These are phyloP conservation scores for Pseudogymnoascus pannorum DNA, from an alignment of 2,329 filamentous ascomycete species.

Conservation along the genomic window DNA sequence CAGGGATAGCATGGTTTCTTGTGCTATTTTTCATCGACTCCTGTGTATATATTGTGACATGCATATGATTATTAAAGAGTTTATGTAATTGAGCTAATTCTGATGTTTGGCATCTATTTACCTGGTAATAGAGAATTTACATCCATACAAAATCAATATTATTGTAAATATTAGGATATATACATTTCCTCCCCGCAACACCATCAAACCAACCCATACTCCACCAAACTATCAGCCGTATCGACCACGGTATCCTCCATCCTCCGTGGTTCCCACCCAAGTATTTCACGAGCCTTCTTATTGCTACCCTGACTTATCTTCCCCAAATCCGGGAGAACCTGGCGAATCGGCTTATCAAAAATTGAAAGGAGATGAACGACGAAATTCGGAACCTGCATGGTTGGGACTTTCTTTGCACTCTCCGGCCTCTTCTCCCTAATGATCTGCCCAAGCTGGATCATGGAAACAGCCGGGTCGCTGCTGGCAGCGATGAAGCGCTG, in stretches of 20 bases:
- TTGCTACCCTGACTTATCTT: neutral
- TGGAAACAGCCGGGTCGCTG: conserved; percentile 11
- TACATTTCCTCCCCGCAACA: neutral
- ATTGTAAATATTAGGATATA: neutral
- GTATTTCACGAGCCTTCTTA: conserved; percentile 2
- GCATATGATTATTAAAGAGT: neutral
- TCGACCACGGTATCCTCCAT: conserved; percentile 12
- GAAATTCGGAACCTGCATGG: conserved; percentile 10
- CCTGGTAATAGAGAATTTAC: neutral
- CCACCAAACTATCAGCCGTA: conserved; percentile 11
- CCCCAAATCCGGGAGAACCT: neutral
- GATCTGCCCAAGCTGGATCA: conserved; percentile 21
- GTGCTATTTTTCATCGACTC: neutral
- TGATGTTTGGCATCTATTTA: neutral
- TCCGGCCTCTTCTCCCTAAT: conserved; percentile 18
- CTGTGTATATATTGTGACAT: conserved; percentile 1
- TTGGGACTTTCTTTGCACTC: conserved; percentile 8
- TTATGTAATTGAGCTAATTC: neutral
- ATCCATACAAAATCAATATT: neutral
- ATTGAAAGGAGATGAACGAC: neutral
- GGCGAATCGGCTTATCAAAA: neutral
- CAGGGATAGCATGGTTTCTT: neutral
- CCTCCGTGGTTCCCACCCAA: conserved; percentile 3
- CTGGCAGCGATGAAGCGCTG: conserved; percentile 22
- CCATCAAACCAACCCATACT: conserved; percentile 7